Conservation (phyloP, 2,329 filamentous ascomycete genomes). For the Aureobasidium sp. region DNA sequence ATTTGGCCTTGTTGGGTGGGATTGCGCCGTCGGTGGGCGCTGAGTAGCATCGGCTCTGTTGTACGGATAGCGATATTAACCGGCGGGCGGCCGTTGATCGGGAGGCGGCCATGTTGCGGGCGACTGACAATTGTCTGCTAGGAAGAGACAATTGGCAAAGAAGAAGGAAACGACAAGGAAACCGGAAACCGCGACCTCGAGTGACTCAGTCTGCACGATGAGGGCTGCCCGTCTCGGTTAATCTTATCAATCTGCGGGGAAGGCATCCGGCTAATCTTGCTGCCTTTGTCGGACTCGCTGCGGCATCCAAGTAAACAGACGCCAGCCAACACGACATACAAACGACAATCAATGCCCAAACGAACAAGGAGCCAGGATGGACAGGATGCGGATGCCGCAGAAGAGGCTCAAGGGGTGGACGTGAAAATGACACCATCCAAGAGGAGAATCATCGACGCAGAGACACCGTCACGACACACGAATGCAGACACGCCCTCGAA, state of each 20-base stretch:
- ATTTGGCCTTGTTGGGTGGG: slow-evolving; percentile 77
- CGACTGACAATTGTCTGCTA: background rate
- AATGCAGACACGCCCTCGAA: slow-evolving; percentile 16
- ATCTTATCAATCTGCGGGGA: slow-evolving; percentile 2
- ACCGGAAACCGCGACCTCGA: background rate
- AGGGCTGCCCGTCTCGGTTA: background rate
- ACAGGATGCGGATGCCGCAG: background rate
- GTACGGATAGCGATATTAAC: slow-evolving; percentile 17
- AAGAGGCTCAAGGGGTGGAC: background rate
- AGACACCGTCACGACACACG: slow-evolving; percentile 5
- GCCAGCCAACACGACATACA: background rate
- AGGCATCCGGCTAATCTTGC: background rate
- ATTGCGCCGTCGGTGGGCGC: slow-evolving; percentile 51
- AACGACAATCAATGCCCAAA: slow-evolving; percentile 11
- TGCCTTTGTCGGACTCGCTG: background rate
- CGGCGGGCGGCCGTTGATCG: slow-evolving; percentile 17
- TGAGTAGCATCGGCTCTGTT: slow-evolving; percentile 47
- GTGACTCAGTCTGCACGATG: background rate
- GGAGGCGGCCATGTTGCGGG: background rate
- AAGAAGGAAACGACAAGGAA: background rate
- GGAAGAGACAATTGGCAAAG: background rate
- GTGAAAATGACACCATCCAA: background rate
- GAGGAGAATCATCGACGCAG: background rate
- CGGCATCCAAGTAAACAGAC: background rate
- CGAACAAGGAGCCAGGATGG: slow-evolving; percentile 8